Evolutionary conservation across 768 basidiomycete genomes (phyloP).

Genomic region (Leccinum barrowsii): DNA sequence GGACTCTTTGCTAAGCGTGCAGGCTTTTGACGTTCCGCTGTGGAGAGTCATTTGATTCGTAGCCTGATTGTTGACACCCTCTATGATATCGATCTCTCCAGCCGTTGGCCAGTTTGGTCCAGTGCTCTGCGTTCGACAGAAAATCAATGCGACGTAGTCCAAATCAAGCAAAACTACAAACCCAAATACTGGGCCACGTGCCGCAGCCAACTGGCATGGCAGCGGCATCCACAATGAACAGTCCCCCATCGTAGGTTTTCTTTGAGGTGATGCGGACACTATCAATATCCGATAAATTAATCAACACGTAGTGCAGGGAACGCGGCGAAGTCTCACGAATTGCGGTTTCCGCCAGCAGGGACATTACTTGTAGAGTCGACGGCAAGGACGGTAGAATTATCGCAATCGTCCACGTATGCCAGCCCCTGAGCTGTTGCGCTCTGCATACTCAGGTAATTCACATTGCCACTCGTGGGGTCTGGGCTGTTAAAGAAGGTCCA

Average conservation of each 20-base stretch:
- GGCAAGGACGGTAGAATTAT: slow-evolving; percentile 55
- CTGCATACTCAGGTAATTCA: slow-evolving; percentile 50
- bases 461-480: slow-evolving; percentile 72
- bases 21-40: slow-evolving; percentile 42
- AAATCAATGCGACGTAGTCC: neutral
- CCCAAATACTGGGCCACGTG: slow-evolving; percentile 59
- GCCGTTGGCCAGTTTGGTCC: slow-evolving; percentile 50
- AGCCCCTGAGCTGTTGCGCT: slow-evolving; percentile 52
- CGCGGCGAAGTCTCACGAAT: slow-evolving; percentile 36
- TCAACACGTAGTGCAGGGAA: neutral
- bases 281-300: neutral
- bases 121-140: slow-evolving; percentile 30
- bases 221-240: slow-evolving; percentile 72
- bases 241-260: slow-evolving; percentile 58
- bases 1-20: slow-evolving; percentile 18
- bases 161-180: slow-evolving; percentile 13
- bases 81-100: slow-evolving; percentile 73
- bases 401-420: slow-evolving; percentile 53
- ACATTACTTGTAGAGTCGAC: slow-evolving; percentile 57
- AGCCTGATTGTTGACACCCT: slow-evolving; percentile 60
- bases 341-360: slow-evolving; percentile 49
- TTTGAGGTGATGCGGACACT: slow-evolving; percentile 69
- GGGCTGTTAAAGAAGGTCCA: slow-evolving; percentile 62
- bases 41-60: slow-evolving; percentile 68
- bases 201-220: slow-evolving; percentile 72